Evolutionary conservation across 2,329 filamentous ascomycete genomes (phyloP).

Genomic region (Aspergillus vadensis): DNA sequence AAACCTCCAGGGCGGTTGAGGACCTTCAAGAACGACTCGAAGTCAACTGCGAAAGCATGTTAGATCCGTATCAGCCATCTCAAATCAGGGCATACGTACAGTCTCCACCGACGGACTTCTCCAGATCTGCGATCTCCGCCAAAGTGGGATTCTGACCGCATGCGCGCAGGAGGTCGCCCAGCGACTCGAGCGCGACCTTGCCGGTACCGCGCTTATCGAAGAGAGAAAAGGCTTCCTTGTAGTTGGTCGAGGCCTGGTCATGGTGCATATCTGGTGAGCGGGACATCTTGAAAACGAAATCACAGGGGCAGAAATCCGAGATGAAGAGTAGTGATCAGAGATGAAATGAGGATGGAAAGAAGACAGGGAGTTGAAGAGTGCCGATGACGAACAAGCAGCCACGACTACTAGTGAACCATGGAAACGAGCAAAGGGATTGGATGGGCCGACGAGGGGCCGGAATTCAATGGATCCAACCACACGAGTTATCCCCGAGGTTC

Average conservation of each 20-base stretch:
- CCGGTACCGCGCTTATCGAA: constrained; percentile 99
- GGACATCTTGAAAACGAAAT: constrained; percentile 14
- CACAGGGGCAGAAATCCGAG: constrained; percentile 8
- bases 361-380: neutral
- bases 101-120: constrained; percentile 85
- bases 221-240: constrained; percentile 99
- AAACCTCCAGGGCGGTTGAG: constrained; percentile 97
- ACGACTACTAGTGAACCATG: constrained; percentile 13
- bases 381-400: constrained; percentile 4
- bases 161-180: constrained; percentile 91
- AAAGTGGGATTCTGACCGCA: constrained; percentile 98
- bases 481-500: neutral
- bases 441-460: constrained; percentile 9
- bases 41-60: constrained; percentile 71
- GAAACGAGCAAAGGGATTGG: constrained; percentile 18
- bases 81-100: constrained; percentile 57
- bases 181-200: constrained; percentile 79
- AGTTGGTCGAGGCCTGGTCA: constrained; percentile 80
- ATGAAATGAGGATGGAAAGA: constrained; percentile 6
- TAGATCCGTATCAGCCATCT: neutral
- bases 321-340: constrained; percentile 13
- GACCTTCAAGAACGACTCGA: constrained; percentile 93
- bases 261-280: constrained; percentile 25
- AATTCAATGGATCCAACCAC: constrained; percentile 6
- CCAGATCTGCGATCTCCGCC: constrained; percentile 86